Conservation (phyloP, 257 asterid genomes). For the Petrea volubilis region DNA sequence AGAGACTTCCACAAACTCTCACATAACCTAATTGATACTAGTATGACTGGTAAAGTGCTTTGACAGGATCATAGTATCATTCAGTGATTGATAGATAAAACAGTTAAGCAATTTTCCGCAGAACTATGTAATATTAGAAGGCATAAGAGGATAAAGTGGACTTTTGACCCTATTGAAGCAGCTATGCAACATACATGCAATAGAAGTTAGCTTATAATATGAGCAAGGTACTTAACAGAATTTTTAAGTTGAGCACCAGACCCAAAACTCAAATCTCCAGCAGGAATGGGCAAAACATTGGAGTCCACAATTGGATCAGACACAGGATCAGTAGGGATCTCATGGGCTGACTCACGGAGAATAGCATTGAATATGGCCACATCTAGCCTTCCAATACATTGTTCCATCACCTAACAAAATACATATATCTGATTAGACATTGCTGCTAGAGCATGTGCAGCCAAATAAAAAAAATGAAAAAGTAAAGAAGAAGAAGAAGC, state of each 20-base stretch:
- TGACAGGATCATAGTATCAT: neutral
- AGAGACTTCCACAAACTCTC: neutral
- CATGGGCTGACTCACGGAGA: constrained; percentile 92
- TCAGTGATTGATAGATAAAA: neutral
- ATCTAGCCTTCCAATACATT: constrained; percentile 86
- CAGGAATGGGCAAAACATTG: constrained; percentile 94
- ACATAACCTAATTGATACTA: neutral
- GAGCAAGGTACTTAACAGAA: constrained; percentile 53
- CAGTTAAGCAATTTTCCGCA: neutral
- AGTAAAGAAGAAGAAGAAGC: neutral
- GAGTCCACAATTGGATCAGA: constrained; percentile 97
- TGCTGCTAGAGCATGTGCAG: neutral
- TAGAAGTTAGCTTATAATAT: constrained; percentile 1
- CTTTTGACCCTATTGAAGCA: neutral
- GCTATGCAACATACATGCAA: neutral
- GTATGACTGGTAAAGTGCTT: neutral
- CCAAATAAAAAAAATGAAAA: neutral
- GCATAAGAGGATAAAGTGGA: neutral
- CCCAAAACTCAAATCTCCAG: constrained; percentile 96
- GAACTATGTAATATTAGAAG: neutral
- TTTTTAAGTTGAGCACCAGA: constrained; percentile 96
- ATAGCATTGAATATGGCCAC: constrained; percentile 97
- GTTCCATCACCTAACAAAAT: constrained; percentile 74
- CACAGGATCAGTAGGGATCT: constrained; percentile 98
- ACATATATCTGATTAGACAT: constrained; percentile 23